A percentile compares a stretch with the other conserved stretches of the same genome.
Conservation (phyloP, 352 stramenopile species). For the Pythium rhizo-oryzae region DNA sequence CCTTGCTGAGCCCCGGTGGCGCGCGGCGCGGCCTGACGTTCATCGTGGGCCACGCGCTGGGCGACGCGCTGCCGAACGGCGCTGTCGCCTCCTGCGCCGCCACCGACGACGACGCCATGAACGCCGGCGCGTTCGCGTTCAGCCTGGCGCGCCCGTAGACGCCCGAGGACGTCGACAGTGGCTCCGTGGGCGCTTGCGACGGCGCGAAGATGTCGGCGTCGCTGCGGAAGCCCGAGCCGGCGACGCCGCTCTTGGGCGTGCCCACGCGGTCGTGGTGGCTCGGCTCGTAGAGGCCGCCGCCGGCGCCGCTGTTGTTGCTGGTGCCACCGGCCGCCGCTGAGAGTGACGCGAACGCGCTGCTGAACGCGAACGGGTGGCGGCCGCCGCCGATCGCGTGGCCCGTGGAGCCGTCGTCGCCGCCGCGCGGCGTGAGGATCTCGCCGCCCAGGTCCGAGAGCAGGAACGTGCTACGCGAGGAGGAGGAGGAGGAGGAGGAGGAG, state of each 20-base stretch:
- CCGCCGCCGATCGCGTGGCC: constrained; percentile 12
- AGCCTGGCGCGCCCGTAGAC: constrained; percentile 22
- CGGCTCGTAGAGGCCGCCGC: background rate
- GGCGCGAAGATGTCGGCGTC: constrained; percentile 25
- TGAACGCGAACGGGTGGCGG: constrained; percentile 40
- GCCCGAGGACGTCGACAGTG: background rate
- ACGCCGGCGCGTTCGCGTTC: constrained; percentile 27
- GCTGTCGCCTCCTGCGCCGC: background rate
- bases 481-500: too few relatives aligned
- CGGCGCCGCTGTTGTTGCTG: background rate
- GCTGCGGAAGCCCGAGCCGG: constrained; percentile 14
- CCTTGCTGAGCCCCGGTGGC: constrained; percentile 48
- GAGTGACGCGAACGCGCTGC: constrained; percentile 33
- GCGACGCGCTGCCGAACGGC: constrained; percentile 22
- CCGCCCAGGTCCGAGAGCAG: constrained; percentile 59
- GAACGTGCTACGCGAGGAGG: background rate
- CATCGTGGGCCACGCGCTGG: constrained; percentile 24
- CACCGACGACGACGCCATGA: constrained; percentile 18
- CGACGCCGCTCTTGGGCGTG: constrained; percentile 3
- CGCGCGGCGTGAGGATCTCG: constrained; percentile 47
- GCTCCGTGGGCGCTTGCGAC: too few relatives aligned
- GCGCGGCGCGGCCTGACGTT: constrained; percentile 41
- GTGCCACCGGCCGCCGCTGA: constrained; percentile 1
- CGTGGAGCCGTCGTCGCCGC: constrained; percentile 29
- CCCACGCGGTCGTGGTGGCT: constrained; percentile 5